Conservation (phyloP, 2,329 filamentous ascomycete genomes). For the Remersonia thermophila region DNA sequence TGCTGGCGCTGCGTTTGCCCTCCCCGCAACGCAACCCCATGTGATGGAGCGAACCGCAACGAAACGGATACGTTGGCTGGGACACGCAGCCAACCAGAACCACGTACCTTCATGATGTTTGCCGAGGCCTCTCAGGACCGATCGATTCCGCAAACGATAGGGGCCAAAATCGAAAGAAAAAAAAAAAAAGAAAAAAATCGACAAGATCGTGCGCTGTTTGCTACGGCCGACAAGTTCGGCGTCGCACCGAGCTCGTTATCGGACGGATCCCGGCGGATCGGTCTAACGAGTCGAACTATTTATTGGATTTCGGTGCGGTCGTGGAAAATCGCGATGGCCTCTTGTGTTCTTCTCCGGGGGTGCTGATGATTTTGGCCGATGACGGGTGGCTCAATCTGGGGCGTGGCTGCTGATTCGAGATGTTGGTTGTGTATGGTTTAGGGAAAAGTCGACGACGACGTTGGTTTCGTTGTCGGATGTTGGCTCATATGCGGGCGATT, state of each 20-base stretch:
- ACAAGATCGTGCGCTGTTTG: neutral
- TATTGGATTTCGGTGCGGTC: too few relatives aligned
- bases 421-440: too few relatives aligned
- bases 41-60: constrained; percentile 1
- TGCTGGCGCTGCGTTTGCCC: constrained; percentile 5
- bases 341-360: too few relatives aligned
- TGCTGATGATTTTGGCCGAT: too few relatives aligned
- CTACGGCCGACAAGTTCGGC: constrained; percentile 11
- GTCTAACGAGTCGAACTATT: constrained; percentile 13
- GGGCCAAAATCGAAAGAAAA: neutral
- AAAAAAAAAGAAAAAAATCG: neutral
- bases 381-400: too few relatives aligned
- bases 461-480: too few relatives aligned
- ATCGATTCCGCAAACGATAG: neutral
- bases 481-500: too few relatives aligned
- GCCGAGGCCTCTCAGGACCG: neutral
- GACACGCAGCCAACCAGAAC: too few relatives aligned
- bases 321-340: constrained; percentile 1
- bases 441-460: too few relatives aligned
- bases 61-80: neutral
- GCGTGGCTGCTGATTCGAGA: too few relatives aligned
- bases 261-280: constrained; percentile 14
- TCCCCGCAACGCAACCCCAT: neutral
- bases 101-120: neutral
- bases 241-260: constrained; percentile 12